These are phyloP conservation scores for Colletotrichum orbiculare DNA, from an alignment of 2,329 filamentous ascomycete species.

Conservation along the genomic window DNA sequence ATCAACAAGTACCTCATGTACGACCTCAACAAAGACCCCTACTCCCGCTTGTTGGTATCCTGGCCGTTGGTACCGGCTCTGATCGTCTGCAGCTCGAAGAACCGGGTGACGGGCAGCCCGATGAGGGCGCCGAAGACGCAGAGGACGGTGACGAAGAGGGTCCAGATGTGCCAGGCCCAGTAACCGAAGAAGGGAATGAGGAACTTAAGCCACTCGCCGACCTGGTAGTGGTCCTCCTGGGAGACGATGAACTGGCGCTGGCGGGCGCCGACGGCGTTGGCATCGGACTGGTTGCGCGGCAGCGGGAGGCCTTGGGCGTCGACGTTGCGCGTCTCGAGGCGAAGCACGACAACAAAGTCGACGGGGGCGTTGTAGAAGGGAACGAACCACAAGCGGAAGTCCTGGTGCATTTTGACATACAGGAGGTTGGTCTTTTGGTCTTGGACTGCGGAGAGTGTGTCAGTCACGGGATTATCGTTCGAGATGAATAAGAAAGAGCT, in stretches of 20 bases:
- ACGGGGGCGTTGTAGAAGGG: conserved; percentile 79
- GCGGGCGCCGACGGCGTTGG: conserved; percentile 46
- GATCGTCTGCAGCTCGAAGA: conserved; percentile 10
- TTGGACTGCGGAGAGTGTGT: conserved; percentile 28
- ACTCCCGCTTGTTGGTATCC: conserved; percentile 25
- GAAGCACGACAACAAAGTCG: conserved; percentile 74
- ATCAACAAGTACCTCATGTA: neutral
- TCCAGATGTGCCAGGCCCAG: conserved; percentile 66
- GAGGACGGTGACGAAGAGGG: conserved; percentile 71
- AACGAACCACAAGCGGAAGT: conserved; percentile 81
- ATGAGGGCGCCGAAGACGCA: conserved; percentile 65
- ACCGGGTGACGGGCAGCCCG: conserved; percentile 29
- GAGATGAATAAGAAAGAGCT: neutral
- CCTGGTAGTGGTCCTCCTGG: conserved; percentile 87
- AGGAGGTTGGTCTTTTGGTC: conserved; percentile 57
- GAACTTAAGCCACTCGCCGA: conserved; percentile 80
- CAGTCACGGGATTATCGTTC: neutral
- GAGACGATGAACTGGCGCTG: conserved; percentile 81
- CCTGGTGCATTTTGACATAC: conserved; percentile 79
- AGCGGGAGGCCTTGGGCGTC: conserved; percentile 41
- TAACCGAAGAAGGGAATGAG: conserved; percentile 69
- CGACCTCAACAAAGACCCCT: neutral
- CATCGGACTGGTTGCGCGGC: conserved; percentile 28
- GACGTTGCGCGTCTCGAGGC: conserved; percentile 61
- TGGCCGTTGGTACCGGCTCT: neutral